These are phyloP conservation scores for Eucalyptus melliodora DNA, from an alignment of 345 rosid species.

Conservation along the genomic window DNA sequence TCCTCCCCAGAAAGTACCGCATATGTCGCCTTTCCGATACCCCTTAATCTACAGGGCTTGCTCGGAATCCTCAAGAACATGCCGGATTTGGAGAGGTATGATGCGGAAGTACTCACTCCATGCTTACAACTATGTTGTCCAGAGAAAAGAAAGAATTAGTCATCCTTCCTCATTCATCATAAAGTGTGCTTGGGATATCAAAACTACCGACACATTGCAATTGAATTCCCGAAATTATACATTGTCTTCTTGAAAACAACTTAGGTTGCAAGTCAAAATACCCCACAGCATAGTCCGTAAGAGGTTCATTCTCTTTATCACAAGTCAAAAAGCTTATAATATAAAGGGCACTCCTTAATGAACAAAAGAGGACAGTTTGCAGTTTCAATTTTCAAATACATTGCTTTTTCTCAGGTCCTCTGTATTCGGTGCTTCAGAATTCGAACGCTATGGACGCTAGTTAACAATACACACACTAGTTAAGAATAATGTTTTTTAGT, in stretches of 20 bases:
- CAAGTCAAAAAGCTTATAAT: neutral
- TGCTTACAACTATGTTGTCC: constrained; percentile 5
- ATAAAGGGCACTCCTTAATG: neutral
- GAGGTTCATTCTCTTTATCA: neutral
- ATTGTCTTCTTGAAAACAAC: neutral
- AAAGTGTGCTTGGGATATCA: neutral
- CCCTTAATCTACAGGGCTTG: constrained; percentile 10
- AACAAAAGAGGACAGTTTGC: neutral
- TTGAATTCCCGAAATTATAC: neutral
- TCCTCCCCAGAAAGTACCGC: constrained; percentile 31
- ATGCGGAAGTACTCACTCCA: neutral
- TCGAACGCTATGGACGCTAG: neutral
- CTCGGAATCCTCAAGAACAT: neutral
- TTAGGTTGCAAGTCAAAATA: neutral
- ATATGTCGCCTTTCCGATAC: constrained; percentile 11
- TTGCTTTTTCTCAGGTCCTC: neutral
- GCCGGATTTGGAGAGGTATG: neutral
- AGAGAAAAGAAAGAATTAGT: neutral
- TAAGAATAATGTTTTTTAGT: neutral
- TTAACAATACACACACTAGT: neutral
- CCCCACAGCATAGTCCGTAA: neutral
- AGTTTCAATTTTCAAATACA: neutral
- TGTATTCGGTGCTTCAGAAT: neutral
- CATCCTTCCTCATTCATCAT: neutral
- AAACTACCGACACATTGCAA: neutral